These are phyloP conservation scores for Cladosporium halotolerans DNA, from an alignment of 2,329 filamentous ascomycete genomes.

Conservation along the genomic window DNA sequence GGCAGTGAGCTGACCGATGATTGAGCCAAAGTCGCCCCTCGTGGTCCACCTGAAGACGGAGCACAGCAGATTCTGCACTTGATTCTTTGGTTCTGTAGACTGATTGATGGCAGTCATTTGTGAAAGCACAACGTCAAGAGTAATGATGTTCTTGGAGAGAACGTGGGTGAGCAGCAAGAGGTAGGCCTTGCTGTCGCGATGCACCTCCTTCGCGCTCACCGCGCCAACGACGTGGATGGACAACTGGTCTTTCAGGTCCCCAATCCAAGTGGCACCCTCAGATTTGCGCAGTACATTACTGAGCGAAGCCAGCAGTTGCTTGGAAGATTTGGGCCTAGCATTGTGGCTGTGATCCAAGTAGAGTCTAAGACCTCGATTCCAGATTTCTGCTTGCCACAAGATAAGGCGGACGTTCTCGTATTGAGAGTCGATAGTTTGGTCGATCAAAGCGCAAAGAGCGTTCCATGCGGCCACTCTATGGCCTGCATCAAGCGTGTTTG, in stretches of 20 bases:
- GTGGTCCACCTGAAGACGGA: slow-evolving; percentile 29
- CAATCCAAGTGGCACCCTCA: slow-evolving; percentile 2
- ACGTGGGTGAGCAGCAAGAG: slow-evolving; percentile 63
- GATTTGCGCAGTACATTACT: slow-evolving; percentile 31
- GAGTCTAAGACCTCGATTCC: slow-evolving; percentile 34
- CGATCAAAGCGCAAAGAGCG: slow-evolving; percentile 39
- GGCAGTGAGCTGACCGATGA: slow-evolving; percentile 25
- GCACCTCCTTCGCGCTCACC: slow-evolving; percentile 2
- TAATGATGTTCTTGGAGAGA: slow-evolving; percentile 54
- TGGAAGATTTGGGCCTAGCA: slow-evolving; percentile 42
- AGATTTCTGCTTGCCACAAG: slow-evolving; percentile 33
- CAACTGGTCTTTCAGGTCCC: slow-evolving; percentile 11
- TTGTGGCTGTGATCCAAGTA: slow-evolving; percentile 38
- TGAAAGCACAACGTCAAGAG: slow-evolving; percentile 16
- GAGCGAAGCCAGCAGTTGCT: slow-evolving; percentile 39
- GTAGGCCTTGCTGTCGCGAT: slow-evolving; percentile 55
- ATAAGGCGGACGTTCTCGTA: slow-evolving; percentile 24
- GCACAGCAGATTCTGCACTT: slow-evolving; percentile 13
- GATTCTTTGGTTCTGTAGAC: background rate
- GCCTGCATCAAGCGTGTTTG: slow-evolving; percentile 21
- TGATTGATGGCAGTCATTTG: background rate
- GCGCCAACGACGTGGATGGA: slow-evolving; percentile 22
- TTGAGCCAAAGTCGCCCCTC: slow-evolving; percentile 29
- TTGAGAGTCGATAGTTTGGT: slow-evolving; percentile 32
- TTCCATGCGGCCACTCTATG: slow-evolving; percentile 44